A percentile compares a stretch with the other conserved stretches of the same genome.
Conservation (phyloP, 1,139 yeast genomes). For the Diutina neorugosa region DNA sequence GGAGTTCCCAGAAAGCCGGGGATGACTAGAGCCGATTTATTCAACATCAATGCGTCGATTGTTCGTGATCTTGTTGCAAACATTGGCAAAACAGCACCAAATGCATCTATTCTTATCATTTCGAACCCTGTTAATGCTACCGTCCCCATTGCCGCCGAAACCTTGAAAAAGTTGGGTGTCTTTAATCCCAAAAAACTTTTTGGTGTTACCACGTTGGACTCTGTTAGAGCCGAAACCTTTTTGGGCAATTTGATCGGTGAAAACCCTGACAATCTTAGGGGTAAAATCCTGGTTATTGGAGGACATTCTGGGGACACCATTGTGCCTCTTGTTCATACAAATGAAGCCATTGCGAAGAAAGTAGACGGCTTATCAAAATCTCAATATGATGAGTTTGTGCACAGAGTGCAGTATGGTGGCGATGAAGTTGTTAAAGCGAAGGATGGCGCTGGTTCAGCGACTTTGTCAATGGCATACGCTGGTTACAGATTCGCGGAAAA, state of each 20-base stretch:
- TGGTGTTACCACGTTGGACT: constrained; percentile 65
- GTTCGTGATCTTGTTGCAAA: constrained; percentile 48
- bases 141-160: constrained; percentile 67
- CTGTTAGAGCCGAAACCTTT: constrained; percentile 55
- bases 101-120: constrained; percentile 53
- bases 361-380: constrained; percentile 19
- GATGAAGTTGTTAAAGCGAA: constrained; percentile 74
- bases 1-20: constrained; percentile 76
- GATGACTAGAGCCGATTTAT: constrained; percentile 68
- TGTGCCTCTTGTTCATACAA: constrained; percentile 36
- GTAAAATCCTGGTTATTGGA: constrained; percentile 51
- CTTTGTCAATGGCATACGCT: constrained; percentile 68
- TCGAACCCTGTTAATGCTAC: constrained; percentile 71
- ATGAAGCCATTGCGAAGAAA: constrained; percentile 15
- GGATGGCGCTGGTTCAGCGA: constrained; percentile 68
- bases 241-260: constrained; percentile 21
- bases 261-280: constrained; percentile 26
- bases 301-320: constrained; percentile 74
- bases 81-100: constrained; percentile 46
- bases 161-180: constrained; percentile 47
- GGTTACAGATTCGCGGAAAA: constrained; percentile 55
- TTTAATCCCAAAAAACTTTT: constrained; percentile 53
- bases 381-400: constrained; percentile 32
- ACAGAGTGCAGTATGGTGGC: constrained; percentile 66
- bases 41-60: constrained; percentile 62